Evolutionary conservation across 2,329 filamentous ascomycete genomes (phyloP).

Genomic region (Aureobasidium leucospermi): DNA sequence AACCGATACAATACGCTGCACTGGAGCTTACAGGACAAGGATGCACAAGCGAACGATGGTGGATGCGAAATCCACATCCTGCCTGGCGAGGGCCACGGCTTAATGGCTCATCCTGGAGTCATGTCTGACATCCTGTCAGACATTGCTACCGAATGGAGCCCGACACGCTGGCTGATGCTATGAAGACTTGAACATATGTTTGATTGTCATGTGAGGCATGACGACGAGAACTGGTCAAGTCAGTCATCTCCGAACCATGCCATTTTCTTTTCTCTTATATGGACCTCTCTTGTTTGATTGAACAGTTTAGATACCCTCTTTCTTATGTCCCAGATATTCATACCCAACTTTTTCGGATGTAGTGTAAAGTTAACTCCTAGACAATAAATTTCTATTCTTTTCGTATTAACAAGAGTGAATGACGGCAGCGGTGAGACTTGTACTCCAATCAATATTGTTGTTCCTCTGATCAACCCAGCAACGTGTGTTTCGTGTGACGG

Average conservation of each 20-base stretch:
- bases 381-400: neutral
- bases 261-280: neutral
- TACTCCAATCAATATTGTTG: neutral
- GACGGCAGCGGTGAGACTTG: neutral
- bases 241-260: neutral
- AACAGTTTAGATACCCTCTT: constrained; percentile 10
- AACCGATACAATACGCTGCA: constrained; percentile 26
- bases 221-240: neutral
- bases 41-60: constrained; percentile 15
- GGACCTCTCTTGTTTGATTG: neutral
- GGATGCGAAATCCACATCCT: constrained; percentile 80
- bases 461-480: neutral
- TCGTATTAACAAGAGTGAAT: neutral
- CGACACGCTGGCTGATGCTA: constrained; percentile 1
- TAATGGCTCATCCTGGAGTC: constrained; percentile 89
- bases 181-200: neutral
- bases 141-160: constrained; percentile 77
- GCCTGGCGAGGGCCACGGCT: constrained; percentile 83
- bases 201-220: neutral
- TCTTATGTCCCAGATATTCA: neutral
- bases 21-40: constrained; percentile 1
- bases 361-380: neutral
- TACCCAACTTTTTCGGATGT: neutral
- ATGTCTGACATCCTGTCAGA: constrained; percentile 95
- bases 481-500: constrained; percentile 4